Conservation (phyloP, 75 land plant genomes). For the Pinus tabuliformis region DNA sequence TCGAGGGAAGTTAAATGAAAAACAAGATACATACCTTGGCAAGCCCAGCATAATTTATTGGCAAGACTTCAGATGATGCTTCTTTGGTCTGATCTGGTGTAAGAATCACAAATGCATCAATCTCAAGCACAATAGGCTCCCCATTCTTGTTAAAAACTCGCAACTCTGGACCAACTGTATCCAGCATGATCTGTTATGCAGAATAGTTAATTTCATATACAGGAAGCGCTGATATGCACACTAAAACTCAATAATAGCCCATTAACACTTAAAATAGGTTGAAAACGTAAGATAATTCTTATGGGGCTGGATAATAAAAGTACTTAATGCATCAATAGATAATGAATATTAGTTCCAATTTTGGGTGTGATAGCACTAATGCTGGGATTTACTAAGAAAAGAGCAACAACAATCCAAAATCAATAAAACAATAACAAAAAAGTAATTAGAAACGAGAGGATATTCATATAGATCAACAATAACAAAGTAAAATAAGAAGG, state of each 20-base stretch:
- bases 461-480: background rate
- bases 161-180: constrained; percentile 85
- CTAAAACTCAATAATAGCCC: background rate
- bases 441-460: background rate
- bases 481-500: background rate
- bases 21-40: constrained; percentile 37
- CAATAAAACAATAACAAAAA: background rate
- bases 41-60: constrained; percentile 69
- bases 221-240: background rate
- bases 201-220: background rate
- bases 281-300: background rate
- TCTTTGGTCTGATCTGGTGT: constrained; percentile 72
- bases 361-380: background rate
- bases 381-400: background rate
- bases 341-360: background rate
- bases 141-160: constrained; percentile 64
- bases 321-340: background rate
- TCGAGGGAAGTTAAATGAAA: background rate
- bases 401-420: background rate
- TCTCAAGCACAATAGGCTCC: constrained; percentile 59
- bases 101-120: constrained; percentile 54
- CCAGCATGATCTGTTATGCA: constrained; percentile 78
- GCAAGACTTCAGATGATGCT: constrained; percentile 65
- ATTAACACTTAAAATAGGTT: background rate
- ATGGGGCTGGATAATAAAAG: background rate